A percentile compares a stretch with the other conserved stretches of the same genome.
Evolutionary conservation across 2,329 filamentous ascomycete species (phyloP).

Genomic region (Exutisphaerella laricina): DNA sequence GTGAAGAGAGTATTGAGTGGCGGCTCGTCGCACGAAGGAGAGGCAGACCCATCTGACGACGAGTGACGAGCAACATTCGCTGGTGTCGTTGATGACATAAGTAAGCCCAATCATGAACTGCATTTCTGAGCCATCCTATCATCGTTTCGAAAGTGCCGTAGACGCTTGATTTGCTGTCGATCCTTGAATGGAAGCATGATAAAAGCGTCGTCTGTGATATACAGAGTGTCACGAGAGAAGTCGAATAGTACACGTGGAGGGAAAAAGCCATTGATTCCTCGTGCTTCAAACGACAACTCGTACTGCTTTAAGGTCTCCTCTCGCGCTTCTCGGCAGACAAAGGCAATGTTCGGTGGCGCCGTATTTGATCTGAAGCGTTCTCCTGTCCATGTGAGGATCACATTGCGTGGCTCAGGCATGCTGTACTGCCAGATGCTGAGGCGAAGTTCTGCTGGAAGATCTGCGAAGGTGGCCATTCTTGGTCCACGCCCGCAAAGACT

Average conservation of each 20-base stretch:
- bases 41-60: too few relatives aligned
- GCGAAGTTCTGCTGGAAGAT: conserved; percentile 16
- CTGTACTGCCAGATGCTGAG: conserved; percentile 16
- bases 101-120: conserved; percentile 11
- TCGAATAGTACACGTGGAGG: conserved; percentile 12
- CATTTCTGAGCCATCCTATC: conserved; percentile 13
- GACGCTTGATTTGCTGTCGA: not conserved
- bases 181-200: conserved; percentile 1
- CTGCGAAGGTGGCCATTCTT: conserved; percentile 12
- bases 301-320: conserved; percentile 13
- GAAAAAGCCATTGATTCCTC: not conserved
- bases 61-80: too few relatives aligned
- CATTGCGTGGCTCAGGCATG: conserved; percentile 11
- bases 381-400: conserved; percentile 14
- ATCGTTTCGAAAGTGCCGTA: conserved; percentile 15
- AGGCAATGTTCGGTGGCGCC: conserved; percentile 10
- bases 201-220: conserved; percentile 12
- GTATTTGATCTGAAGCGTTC: conserved; percentile 11
- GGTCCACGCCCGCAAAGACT: too few relatives aligned
- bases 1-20: not conserved
- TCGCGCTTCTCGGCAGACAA: conserved; percentile 14
- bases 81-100: too few relatives aligned
- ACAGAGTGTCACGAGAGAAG: conserved; percentile 10
- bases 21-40: not conserved
- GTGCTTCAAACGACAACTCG: conserved; percentile 10